A percentile compares a stretch with the other conserved stretches of the same genome.
phyloP scores from a whole-genome alignment of 768 basidiomycete species.

The Russula lepida region DNA sequence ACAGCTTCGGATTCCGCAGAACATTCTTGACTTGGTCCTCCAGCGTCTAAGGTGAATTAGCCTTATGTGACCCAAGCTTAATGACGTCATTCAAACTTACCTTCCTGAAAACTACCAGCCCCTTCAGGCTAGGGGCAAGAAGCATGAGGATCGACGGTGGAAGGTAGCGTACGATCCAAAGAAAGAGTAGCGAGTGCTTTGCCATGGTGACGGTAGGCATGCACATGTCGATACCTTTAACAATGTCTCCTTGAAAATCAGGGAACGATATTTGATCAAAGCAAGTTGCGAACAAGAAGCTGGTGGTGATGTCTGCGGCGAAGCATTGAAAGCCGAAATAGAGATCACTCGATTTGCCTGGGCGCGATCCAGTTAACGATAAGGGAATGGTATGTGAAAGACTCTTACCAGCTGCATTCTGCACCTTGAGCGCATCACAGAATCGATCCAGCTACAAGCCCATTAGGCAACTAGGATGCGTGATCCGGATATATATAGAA shows the following conservation, averaged over 20 bases:
- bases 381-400: neutral
- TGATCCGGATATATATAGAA: neutral
- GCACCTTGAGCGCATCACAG: constrained; percentile 8
- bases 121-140: neutral
- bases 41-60: neutral
- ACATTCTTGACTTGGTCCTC: neutral
- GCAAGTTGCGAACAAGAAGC: constrained; percentile 34
- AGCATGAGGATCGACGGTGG: neutral
- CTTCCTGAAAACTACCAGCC: neutral
- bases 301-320: constrained; percentile 37
- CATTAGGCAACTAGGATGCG: neutral
- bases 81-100: neutral
- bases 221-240: constrained; percentile 28
- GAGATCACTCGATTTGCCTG: constrained; percentile 28
- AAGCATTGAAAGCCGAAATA: constrained; percentile 36
- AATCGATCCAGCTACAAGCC: constrained; percentile 30
- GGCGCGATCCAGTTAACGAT: neutral
- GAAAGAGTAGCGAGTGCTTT: neutral
- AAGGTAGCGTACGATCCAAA: constrained; percentile 1
- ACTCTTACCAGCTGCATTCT: constrained; percentile 3
- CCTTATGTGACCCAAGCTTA: too few relatives aligned
- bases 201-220: constrained; percentile 23
- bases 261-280: constrained; percentile 28
- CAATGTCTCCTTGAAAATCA: constrained; percentile 31
- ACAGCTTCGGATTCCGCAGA: neutral